Evolutionary conservation across 1,284 basidiomycete species (phyloP).

Genomic region (Exsudoporus floridanus): DNA sequence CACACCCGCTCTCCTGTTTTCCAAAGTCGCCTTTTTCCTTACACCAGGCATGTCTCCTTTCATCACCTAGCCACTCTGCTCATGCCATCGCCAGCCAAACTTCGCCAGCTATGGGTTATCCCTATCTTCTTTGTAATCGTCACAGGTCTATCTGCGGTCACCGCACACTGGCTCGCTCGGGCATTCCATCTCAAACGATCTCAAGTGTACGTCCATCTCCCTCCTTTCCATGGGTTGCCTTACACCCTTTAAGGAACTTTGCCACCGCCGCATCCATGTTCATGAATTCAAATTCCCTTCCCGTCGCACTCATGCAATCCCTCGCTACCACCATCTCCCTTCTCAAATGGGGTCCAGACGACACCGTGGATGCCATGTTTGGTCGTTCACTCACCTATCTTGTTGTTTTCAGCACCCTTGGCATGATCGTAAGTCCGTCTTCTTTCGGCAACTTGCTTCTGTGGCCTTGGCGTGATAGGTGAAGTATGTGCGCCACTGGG

Average conservation of each 20-base stretch:
- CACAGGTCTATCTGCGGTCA: conserved; percentile 60
- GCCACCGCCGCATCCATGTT: conserved; percentile 85
- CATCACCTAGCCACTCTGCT: neutral
- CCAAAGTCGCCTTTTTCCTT: conserved; percentile 86
- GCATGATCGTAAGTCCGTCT: conserved; percentile 70
- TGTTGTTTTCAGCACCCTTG: conserved; percentile 89
- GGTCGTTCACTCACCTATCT: conserved; percentile 91
- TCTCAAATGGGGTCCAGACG: conserved; percentile 80
- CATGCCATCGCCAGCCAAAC: conserved; percentile 52
- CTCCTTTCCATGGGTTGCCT: neutral
- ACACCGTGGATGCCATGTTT: conserved; percentile 85
- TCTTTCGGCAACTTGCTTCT: neutral
- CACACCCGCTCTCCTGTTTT: conserved; percentile 90
- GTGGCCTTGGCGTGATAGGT: neutral
- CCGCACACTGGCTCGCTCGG: conserved; percentile 52
- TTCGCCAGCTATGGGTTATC: conserved; percentile 89
- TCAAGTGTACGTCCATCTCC: conserved; percentile 51
- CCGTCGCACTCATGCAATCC: conserved; percentile 89
- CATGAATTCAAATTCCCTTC: conserved; percentile 92
- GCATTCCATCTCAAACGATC: conserved; percentile 57
- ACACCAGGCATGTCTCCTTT: conserved; percentile 52
- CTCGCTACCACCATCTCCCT: conserved; percentile 83
- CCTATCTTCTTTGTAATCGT: conserved; percentile 80
- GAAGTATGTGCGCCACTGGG: too few species aligned
- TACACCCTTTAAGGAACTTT: conserved; percentile 56